Evolutionary conservation across 495 filamentous ascomycete species (phyloP), one percentile per base, ranked within the genome.

Genomic region (Poronia punctata): DNA sequence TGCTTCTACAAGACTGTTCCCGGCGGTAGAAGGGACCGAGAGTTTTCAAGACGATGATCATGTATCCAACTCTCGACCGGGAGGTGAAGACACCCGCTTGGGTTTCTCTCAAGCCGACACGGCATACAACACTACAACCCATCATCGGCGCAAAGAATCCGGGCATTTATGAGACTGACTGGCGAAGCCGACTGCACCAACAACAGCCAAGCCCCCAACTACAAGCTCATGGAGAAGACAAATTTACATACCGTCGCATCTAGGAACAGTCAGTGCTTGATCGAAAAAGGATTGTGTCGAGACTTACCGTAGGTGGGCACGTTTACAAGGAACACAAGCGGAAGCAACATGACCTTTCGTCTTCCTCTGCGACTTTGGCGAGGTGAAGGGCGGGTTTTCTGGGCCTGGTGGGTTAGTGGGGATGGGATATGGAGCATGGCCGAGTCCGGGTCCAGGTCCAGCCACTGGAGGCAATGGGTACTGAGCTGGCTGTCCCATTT

Each of bases 271-370:
- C 43, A 54, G 47, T 39, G 8, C 39, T 43, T 37, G 30, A 41
- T 45, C 7, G n/a, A 48, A 43, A 39, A 10, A 32, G 27, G 42
- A 24, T 15, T 29, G 21, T 17, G 34, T 45, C 40, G 15, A 10
- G 38, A 59, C 62, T 49, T 64, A 75, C 72, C 74, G 66, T 45
- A 98, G 68, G 74, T 98, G 92, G 43, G 93, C 94, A 63, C 82
- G 88, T 60, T 96, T 96, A 69, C 92, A 98, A 54, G 95, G 93
- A 40, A 96, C 84, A 59, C 92, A 98, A 12, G 92, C 92, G 23
- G 89, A 95, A 24, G 90, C 87, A 33, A 98, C 92, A 67, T 98
- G 92, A 9, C 87, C 87, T 56, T 97, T 98, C 6, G 88, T 82
- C 52, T 89, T 85, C 48, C 88, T 76, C 11, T 87, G 85, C 5